Conservation (phyloP, 164 flowering plant species). For the Warburgia ugandensis region DNA sequence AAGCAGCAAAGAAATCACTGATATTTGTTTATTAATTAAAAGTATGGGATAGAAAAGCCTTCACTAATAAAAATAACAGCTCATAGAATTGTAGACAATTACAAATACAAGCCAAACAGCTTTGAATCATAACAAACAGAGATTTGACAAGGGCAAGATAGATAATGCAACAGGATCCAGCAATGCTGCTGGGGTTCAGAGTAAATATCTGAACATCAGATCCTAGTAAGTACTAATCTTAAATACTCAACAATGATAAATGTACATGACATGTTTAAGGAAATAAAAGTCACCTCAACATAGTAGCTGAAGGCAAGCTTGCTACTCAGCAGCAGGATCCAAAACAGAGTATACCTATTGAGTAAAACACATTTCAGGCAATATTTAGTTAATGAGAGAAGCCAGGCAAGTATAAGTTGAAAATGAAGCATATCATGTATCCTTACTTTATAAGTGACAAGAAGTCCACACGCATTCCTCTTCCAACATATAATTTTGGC, state of each 20-base stretch:
- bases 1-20: too few relatives aligned
- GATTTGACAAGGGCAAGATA: not conserved
- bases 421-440: not conserved
- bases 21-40: too few relatives aligned
- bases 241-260: not conserved
- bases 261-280: not conserved
- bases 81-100: too few relatives aligned
- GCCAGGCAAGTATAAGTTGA: not conserved
- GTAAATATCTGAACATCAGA: too few relatives aligned
- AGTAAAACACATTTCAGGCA: slow-evolving; percentile 5
- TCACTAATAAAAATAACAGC: too few relatives aligned
- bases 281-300: slow-evolving; percentile 63
- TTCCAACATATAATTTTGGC: slow-evolving; percentile 91
- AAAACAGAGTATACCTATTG: slow-evolving; percentile 79
- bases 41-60: too few relatives aligned
- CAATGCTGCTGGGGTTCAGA: too few relatives aligned
- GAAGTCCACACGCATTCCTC: slow-evolving; percentile 95
- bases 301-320: slow-evolving; percentile 94
- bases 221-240: too few relatives aligned
- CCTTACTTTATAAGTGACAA: slow-evolving; percentile 88
- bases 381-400: not conserved
- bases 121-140: too few relatives aligned
- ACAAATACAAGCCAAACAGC: too few relatives aligned
- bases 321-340: slow-evolving; percentile 84
- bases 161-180: not conserved